Percentiles rank a stretch among this genome's conserved stretches.
phyloP scores from a whole-genome alignment of 2,329 filamentous ascomycete genomes.

The Sphaerostilbella broomeana region DNA sequence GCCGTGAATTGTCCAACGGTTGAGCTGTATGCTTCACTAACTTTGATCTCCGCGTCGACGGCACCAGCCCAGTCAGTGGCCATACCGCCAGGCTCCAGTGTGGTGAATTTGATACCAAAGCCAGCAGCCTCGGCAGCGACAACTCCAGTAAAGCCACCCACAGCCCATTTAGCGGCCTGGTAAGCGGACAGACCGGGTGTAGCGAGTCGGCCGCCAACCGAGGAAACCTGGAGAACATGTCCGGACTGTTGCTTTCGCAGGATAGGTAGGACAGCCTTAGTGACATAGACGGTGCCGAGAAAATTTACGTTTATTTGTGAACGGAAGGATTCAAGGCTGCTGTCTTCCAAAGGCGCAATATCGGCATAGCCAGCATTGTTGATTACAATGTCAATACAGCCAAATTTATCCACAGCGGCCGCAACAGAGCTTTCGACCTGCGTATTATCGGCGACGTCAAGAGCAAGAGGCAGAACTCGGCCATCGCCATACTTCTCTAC shows the following conservation, averaged over 20 bases:
- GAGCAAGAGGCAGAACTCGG: slow-evolving; percentile 42
- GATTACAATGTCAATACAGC: slow-evolving; percentile 51
- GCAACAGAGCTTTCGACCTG: slow-evolving; percentile 28
- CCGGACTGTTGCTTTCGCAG: slow-evolving; percentile 25
- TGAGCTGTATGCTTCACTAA: slow-evolving; percentile 30
- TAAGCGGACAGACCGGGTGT: slow-evolving; percentile 30
- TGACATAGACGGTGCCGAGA: slow-evolving; percentile 50
- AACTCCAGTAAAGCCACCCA: slow-evolving; percentile 32
- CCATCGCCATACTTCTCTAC: slow-evolving; percentile 31
- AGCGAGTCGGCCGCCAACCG: slow-evolving; percentile 30
- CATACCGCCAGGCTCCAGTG: slow-evolving; percentile 35
- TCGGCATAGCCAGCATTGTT: slow-evolving; percentile 58
- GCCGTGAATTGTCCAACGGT: slow-evolving; percentile 27
- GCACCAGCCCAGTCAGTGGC: slow-evolving; percentile 33
- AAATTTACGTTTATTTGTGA: slow-evolving; percentile 54
- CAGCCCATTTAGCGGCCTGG: slow-evolving; percentile 34
- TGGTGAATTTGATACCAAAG: slow-evolving; percentile 33
- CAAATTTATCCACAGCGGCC: slow-evolving; percentile 39
- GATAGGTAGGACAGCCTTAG: slow-evolving; percentile 33
- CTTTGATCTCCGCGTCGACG: slow-evolving; percentile 20
- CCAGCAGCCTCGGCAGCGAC: slow-evolving; percentile 29
- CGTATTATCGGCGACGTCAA: slow-evolving; percentile 49
- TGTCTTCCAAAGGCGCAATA: slow-evolving; percentile 45
- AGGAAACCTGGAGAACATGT: slow-evolving; percentile 36
- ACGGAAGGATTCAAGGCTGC: slow-evolving; percentile 41